Conservation (phyloP, 805 yeast genomes). For the Priceomyces haplophilus region DNA sequence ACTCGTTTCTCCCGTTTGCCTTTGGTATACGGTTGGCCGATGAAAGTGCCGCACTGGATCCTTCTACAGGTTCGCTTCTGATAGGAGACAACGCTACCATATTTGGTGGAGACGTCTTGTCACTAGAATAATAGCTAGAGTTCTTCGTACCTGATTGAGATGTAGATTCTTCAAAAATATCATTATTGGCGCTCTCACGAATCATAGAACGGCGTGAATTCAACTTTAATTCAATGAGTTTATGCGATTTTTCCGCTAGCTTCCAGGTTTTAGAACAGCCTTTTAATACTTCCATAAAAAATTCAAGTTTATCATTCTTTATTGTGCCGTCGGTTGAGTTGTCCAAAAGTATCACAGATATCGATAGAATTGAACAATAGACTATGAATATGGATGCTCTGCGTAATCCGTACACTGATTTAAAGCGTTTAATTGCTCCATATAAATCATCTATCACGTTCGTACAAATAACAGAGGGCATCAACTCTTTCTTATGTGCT, state of each 20-base stretch:
- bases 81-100: not conserved
- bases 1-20: not conserved
- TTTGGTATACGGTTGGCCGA: not conserved
- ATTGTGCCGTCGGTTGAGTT: conserved; percentile 26
- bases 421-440: conserved; percentile 36
- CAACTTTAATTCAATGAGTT: conserved; percentile 36
- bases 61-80: not conserved
- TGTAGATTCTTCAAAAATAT: not conserved
- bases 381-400: conserved; percentile 46
- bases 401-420: conserved; percentile 36
- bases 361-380: conserved; percentile 45
- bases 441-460: conserved; percentile 43
- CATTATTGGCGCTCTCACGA: not conserved
- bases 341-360: conserved; percentile 39
- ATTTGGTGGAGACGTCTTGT: not conserved
- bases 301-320: conserved; percentile 28
- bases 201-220: conserved; percentile 13
- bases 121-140: not conserved
- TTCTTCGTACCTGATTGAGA: too few species aligned
- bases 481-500: conserved; percentile 15
- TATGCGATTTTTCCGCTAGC: conserved; percentile 44
- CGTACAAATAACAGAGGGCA: conserved; percentile 35
- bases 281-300: conserved; percentile 39
- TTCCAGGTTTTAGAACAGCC: conserved; percentile 48
- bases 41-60: not conserved